Base-by-base conservation (phyloP, 176 grass and related monocot genomes). In the Calamus simplicifolius region DNA sequence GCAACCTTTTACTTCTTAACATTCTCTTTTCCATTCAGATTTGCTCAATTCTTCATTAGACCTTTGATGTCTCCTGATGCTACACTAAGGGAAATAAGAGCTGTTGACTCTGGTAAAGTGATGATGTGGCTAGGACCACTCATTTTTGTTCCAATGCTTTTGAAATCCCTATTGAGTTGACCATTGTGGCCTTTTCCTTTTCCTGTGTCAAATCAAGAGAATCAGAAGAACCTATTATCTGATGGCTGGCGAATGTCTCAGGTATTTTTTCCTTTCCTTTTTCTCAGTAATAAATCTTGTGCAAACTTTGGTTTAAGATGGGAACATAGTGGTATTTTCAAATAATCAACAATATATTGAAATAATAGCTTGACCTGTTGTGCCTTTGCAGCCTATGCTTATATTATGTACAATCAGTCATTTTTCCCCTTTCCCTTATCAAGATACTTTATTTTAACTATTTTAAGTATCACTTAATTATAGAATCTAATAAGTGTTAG, bases 1-100 rank as follows among this genome's bases (percentile, higher is more conserved):
- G 19, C 16, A 7, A 19, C 18, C 18, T 26, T 25, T 35, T 73
- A 48, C 23, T 59, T 71, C 1, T 67, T 43, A 6, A 3, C 19
- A 56, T 49, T 74, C 31, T 51, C 6, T 56, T 56, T 27, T 54
- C 38, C 69, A 49, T 57, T 66, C 72, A 97, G 93, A 76, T 97
- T 91, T 88, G 75, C 93, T 3, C 93, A 97, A 69, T 97, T 97
- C 62, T 97, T 97, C 74, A 85, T 97, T 70, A 97, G 77, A 52
- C 87, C 93, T 64, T 74, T 97, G 77, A 91, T 97, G 87, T 97
- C 93, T 35, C 49, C 78, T 71, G 93, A 97, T 73, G 93, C 87
- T 65, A 85, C 81, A 54, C 71, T 91, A 80, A 78, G 93, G 66
- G 93, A 97, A 79, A 91, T 97, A 80, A 97, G 91, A 81, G 84